Evolutionary conservation across 495 filamentous ascomycete genomes (phyloP).

Genomic region (Immersiella caudata): DNA sequence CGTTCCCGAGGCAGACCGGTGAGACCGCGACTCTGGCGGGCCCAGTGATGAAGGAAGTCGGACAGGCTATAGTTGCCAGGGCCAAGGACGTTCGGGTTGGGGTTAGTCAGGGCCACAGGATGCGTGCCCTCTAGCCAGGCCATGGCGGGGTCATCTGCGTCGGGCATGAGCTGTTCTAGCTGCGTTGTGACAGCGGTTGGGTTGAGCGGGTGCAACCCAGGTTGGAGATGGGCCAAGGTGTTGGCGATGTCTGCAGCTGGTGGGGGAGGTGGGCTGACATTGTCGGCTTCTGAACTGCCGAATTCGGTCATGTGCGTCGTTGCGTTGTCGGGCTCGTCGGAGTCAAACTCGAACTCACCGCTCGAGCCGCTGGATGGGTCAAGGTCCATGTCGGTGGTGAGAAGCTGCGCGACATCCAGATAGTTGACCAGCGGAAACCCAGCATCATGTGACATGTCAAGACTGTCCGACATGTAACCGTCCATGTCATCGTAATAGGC

Average conservation of each 20-base stretch:
- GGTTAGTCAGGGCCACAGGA: constrained; percentile 26
- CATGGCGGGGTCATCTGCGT: constrained; percentile 3
- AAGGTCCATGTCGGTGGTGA: constrained; percentile 29
- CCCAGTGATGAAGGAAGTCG: constrained; percentile 39
- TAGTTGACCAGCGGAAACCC: constrained; percentile 30
- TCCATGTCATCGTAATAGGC: constrained; percentile 15
- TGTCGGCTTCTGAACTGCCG: neutral
- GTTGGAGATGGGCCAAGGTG: constrained; percentile 3
- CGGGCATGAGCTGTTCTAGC: constrained; percentile 8
- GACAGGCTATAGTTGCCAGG: constrained; percentile 34
- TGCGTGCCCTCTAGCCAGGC: constrained; percentile 25
- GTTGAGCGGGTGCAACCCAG: constrained; percentile 8
- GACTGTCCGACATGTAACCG: constrained; percentile 29
- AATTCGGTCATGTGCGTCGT: neutral
- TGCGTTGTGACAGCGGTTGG: constrained; percentile 11
- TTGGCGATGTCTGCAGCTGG: neutral
- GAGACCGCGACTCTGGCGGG: constrained; percentile 26
- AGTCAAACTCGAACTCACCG: constrained; percentile 2
- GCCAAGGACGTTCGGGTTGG: constrained; percentile 30
- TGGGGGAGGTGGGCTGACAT: neutral
- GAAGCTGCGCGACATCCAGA: constrained; percentile 22
- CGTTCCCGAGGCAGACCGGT: constrained; percentile 20
- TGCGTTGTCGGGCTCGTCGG: neutral
- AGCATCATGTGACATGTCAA: constrained; percentile 27
- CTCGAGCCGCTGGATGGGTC: constrained; percentile 16